A percentile compares a stretch with the other conserved stretches of the same genome.
These are phyloP conservation scores for Phytopythium chamaehyphon DNA, from an alignment of 352 stramenopile genomes.

Conservation along the genomic window DNA sequence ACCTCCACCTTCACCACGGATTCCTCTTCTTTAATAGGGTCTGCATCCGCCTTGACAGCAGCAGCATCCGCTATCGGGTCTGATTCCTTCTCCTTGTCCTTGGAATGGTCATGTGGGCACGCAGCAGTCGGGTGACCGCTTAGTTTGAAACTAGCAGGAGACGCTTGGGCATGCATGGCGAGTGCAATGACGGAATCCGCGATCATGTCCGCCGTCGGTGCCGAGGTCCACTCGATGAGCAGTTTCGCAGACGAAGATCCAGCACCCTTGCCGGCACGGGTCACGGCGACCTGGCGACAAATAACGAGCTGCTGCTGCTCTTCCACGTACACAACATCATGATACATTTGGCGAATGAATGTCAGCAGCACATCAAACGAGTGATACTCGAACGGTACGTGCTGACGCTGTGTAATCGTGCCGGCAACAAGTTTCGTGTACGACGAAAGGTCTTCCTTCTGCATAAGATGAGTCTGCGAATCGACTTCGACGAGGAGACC, in stretches of 20 bases:
- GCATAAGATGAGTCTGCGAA: constrained; percentile 81
- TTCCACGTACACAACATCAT: constrained; percentile 53
- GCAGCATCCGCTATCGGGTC: constrained; percentile 8
- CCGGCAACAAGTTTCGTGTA: constrained; percentile 84
- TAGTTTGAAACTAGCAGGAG: constrained; percentile 78
- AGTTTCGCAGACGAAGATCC: constrained; percentile 30
- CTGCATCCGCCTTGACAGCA: constrained; percentile 13
- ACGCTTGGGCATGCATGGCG: constrained; percentile 92
- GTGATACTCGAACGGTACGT: constrained; percentile 76
- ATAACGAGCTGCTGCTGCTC: constrained; percentile 63
- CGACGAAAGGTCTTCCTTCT: constrained; percentile 78
- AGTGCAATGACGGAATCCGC: constrained; percentile 95
- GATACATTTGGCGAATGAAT: constrained; percentile 86
- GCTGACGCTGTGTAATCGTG: constrained; percentile 80
- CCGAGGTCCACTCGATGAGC: constrained; percentile 86
- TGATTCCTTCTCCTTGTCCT: constrained; percentile 21
- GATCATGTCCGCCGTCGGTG: constrained; percentile 94
- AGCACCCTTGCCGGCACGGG: constrained; percentile 28
- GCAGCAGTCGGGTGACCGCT: constrained; percentile 66
- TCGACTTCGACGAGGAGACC: constrained; percentile 85
- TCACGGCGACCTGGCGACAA: constrained; percentile 69
- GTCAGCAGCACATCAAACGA: constrained; percentile 77
- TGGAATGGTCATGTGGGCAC: constrained; percentile 78
- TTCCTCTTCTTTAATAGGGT: constrained; percentile 7
- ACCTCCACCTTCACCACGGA: constrained; percentile 13